Conservation (phyloP, 2,329 filamentous ascomycete genomes). For the Stemphylium beticola region DNA sequence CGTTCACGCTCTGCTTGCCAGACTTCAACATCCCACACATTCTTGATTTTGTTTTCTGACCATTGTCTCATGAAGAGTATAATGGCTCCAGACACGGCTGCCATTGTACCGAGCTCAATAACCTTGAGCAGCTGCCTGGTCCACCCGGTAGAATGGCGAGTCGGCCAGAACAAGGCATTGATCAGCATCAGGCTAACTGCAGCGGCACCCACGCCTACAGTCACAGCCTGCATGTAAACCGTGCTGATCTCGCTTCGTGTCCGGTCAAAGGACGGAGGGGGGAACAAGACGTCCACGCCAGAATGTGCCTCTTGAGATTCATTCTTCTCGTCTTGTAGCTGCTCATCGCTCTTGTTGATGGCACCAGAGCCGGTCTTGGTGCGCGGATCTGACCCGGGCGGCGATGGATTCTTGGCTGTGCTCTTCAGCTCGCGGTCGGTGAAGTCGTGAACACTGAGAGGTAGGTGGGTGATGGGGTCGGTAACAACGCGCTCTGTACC, state of each 20-base stretch:
- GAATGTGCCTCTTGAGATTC: constrained; percentile 53
- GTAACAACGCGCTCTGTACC: constrained; percentile 67
- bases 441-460: constrained; percentile 71
- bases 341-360: constrained; percentile 53
- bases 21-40: constrained; percentile 70
- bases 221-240: constrained; percentile 55
- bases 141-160: constrained; percentile 39
- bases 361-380: constrained; percentile 55
- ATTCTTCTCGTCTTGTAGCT: constrained; percentile 52
- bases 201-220: constrained; percentile 46
- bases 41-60: constrained; percentile 66
- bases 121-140: constrained; percentile 37
- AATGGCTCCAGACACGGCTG: constrained; percentile 40
- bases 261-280: constrained; percentile 58
- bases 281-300: constrained; percentile 59
- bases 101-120: constrained; percentile 35
- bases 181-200: constrained; percentile 46
- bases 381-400: constrained; percentile 48
- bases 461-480: constrained; percentile 74
- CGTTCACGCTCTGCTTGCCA: constrained; percentile 69
- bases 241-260: constrained; percentile 53
- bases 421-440: constrained; percentile 66
- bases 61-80: constrained; percentile 62
- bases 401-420: constrained; percentile 54
- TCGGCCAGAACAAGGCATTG: constrained; percentile 44